phyloP scores from a whole-genome alignment of 1,139 yeast genomes.

The Arxiozyma slooffiae region DNA sequence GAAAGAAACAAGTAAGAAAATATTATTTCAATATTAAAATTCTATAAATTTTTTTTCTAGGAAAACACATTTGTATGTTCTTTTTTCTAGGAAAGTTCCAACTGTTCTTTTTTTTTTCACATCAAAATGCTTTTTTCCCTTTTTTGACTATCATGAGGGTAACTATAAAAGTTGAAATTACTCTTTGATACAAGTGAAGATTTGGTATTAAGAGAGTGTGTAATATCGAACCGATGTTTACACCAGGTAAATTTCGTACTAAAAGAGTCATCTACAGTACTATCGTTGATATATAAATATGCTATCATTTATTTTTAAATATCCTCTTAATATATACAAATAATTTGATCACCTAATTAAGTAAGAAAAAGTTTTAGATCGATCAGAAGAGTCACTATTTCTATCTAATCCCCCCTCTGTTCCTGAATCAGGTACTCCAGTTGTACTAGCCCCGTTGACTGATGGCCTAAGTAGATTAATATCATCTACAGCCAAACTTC shows the following conservation, averaged over 20 bases:
- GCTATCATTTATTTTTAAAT: background rate
- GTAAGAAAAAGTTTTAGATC: constrained; percentile 1
- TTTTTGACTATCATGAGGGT: background rate
- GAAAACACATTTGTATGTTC: background rate
- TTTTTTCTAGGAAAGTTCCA: too few relatives aligned
- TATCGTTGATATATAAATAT: background rate
- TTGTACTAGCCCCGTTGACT: constrained; percentile 6
- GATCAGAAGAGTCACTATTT: constrained; percentile 1
- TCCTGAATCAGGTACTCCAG: constrained; percentile 3
- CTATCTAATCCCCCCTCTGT: background rate
- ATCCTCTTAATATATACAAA: background rate
- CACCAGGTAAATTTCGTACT: background rate
- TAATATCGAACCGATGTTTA: background rate
- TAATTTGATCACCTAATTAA: background rate
- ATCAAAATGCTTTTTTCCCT: background rate
- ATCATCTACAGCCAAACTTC: constrained; percentile 10
- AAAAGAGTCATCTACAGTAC: background rate
- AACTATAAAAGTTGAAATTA: too few relatives aligned
- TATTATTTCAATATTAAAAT: too few relatives aligned
- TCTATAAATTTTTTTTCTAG: background rate
- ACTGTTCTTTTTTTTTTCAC: background rate
- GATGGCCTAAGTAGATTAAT: constrained; percentile 7
- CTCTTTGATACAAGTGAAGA: background rate
- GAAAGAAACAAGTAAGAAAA: background rate
- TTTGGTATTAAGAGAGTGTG: too few relatives aligned